These are phyloP conservation scores for Calvatia gigantea DNA, from an alignment of 768 basidiomycete genomes.

Conservation along the genomic window DNA sequence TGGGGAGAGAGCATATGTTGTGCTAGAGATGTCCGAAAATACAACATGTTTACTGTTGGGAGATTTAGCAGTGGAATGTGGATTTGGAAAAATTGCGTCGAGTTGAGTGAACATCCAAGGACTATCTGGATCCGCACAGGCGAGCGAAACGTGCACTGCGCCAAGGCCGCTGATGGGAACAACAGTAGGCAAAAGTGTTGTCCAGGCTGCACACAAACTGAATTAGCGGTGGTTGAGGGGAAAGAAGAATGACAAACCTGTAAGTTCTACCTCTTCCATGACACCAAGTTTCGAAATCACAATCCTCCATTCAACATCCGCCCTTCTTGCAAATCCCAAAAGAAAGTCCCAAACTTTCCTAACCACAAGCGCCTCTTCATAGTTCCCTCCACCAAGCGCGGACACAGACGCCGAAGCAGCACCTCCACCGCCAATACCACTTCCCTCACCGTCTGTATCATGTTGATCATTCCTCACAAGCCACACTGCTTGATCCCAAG, in stretches of 20 bases:
- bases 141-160: conserved; percentile 55
- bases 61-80: conserved; percentile 21
- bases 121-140: conserved; percentile 55
- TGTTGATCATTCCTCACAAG: conserved; percentile 40
- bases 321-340: conserved; percentile 54
- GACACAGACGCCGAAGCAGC: not conserved
- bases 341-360: conserved; percentile 71
- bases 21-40: conserved; percentile 20
- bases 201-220: conserved; percentile 55
- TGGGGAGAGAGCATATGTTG: conserved; percentile 12
- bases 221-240: conserved; percentile 3
- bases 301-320: conserved; percentile 78
- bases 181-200: conserved; percentile 41
- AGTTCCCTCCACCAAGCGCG: not conserved
- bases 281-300: conserved; percentile 67
- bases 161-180: conserved; percentile 37
- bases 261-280: conserved; percentile 56
- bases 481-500: conserved; percentile 67
- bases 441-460: conserved; percentile 26
- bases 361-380: conserved; percentile 47
- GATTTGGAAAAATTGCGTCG: conserved; percentile 16
- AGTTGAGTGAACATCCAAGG: conserved; percentile 56
- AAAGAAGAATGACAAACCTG: conserved; percentile 44
- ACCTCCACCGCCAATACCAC: conserved; percentile 11
- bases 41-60: conserved; percentile 17